Evolutionary conservation across 2,329 filamentous ascomycete genomes (phyloP).

Genomic region (Colletotrichum tropicicola): DNA sequence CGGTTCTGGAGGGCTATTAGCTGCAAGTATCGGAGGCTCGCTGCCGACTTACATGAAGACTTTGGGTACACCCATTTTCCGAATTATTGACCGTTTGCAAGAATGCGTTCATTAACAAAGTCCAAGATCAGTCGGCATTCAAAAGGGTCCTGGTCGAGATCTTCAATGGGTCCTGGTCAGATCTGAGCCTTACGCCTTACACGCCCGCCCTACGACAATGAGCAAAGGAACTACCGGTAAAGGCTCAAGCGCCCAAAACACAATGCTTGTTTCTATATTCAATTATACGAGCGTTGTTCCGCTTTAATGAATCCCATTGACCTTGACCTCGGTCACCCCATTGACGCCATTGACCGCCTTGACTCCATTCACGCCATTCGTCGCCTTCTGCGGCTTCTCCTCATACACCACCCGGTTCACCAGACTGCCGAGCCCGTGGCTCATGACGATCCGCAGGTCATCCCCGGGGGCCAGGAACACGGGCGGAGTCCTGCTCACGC

Average conservation of each 20-base stretch:
- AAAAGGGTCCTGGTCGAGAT: no score
- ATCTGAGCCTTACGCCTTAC: no score
- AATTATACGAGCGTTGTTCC: not conserved
- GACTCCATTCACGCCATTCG: not conserved
- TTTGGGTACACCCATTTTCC: no score
- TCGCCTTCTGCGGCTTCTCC: not conserved
- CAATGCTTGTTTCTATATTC: not conserved
- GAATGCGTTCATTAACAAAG: no score
- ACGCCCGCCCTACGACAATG: no score
- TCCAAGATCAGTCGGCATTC: no score
- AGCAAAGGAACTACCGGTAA: not conserved
- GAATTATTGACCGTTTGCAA: no score
- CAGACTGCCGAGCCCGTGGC: slow-evolving; percentile 34
- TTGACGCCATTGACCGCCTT: slow-evolving; percentile 16
- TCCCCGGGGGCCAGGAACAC: slow-evolving; percentile 31
- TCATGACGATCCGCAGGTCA: slow-evolving; percentile 31
- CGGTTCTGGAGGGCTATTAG: no score
- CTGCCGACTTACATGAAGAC: no score
- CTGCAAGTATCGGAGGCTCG: no score
- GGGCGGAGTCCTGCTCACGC: slow-evolving; percentile 31
- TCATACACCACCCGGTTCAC: slow-evolving; percentile 31
- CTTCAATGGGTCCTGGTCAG: no score
- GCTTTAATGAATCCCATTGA: slow-evolving; percentile 8
- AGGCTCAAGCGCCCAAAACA: not conserved
- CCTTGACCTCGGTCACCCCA: not conserved